These are phyloP conservation scores for Quercus gilva DNA, from an alignment of 306 rosid species.

Conservation along the genomic window DNA sequence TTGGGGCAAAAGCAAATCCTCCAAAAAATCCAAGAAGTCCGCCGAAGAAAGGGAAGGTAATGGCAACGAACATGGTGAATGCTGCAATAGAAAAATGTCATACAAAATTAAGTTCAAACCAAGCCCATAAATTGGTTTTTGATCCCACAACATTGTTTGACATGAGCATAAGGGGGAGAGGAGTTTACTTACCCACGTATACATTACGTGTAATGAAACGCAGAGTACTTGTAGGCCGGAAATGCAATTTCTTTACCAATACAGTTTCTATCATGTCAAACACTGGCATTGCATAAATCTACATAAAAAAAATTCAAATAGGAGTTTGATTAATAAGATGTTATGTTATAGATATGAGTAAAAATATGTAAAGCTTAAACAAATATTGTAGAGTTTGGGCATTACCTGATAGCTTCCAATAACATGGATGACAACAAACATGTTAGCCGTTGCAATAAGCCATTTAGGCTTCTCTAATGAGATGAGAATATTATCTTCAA, in stretches of 20 bases:
- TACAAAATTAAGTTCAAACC: not conserved
- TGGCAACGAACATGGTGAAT: constrained; percentile 66
- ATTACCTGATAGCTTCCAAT: constrained; percentile 96
- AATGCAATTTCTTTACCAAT: constrained; percentile 65
- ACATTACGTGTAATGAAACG: constrained; percentile 60
- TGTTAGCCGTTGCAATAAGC: constrained; percentile 82
- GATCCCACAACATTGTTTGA: not conserved
- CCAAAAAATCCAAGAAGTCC: constrained; percentile 77
- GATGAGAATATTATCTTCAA: constrained; percentile 56
- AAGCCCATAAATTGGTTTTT: not conserved
- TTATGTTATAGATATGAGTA: not conserved
- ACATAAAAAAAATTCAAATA: not conserved
- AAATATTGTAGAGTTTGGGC: not conserved
- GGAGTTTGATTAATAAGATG: not conserved
- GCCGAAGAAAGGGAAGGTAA: constrained; percentile 76
- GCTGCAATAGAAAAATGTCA: constrained; percentile 36
- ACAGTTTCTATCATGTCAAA: constrained; percentile 90
- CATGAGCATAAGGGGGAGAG: not conserved
- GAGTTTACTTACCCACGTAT: constrained; percentile 65
- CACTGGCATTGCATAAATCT: constrained; percentile 93
- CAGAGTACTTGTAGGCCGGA: constrained; percentile 46
- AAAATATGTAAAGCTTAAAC: not conserved
- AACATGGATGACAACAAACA: constrained; percentile 87
- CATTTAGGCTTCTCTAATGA: constrained; percentile 64
- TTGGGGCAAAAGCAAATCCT: constrained; percentile 92